These are phyloP conservation scores for Alternaria tenuissima DNA, from an alignment of 2,329 filamentous ascomycete species.

Conservation along the genomic window DNA sequence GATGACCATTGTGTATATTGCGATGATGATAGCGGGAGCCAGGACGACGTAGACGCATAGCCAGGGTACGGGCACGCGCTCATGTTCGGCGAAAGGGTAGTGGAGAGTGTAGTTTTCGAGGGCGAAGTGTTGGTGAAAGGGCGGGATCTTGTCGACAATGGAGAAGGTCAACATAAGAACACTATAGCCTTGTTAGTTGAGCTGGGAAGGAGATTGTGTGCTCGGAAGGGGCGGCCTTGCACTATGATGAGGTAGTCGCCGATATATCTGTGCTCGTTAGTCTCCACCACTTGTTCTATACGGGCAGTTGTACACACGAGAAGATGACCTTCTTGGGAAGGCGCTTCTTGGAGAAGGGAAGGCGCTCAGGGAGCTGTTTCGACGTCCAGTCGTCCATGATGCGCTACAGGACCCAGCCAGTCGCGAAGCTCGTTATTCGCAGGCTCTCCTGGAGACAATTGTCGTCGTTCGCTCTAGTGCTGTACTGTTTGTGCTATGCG, in stretches of 20 bases:
- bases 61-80: constrained; percentile 61
- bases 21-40: constrained; percentile 61
- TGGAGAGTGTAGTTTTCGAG: constrained; percentile 65
- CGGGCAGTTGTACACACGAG: constrained; percentile 54
- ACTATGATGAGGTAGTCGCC: constrained; percentile 67
- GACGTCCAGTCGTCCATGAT: constrained; percentile 48
- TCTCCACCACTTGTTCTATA: background rate
- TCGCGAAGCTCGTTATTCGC: constrained; percentile 11
- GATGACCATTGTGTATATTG: constrained; percentile 64
- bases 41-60: constrained; percentile 60
- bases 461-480: background rate
- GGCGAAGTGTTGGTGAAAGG: constrained; percentile 66
- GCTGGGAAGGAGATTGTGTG: constrained; percentile 48
- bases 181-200: constrained; percentile 44
- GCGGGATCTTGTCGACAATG: constrained; percentile 62
- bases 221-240: constrained; percentile 50
- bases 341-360: constrained; percentile 63
- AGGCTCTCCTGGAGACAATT: background rate
- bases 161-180: constrained; percentile 61
- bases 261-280: constrained; percentile 59
- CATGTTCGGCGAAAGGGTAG: constrained; percentile 65
- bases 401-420: constrained; percentile 30
- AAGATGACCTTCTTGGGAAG: constrained; percentile 61
- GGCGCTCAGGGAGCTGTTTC: constrained; percentile 54
- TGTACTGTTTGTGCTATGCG: background rate